phyloP scores from a whole-genome alignment of 306 rosid species.

The Cucumis cinereus region DNA sequence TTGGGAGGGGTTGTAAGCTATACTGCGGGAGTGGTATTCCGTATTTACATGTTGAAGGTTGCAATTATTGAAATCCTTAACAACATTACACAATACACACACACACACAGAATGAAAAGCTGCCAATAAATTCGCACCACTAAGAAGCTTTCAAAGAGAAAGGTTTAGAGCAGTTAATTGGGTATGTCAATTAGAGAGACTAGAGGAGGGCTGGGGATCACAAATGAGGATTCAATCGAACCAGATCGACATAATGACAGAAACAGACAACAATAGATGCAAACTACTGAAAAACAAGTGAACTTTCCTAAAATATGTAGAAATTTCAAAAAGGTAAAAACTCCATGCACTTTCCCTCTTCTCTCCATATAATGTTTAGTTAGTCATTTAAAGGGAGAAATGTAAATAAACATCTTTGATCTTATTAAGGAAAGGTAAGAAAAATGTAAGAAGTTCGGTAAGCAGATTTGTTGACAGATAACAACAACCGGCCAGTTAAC shows the following conservation, averaged over 20 bases:
- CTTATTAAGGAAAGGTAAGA: not conserved
- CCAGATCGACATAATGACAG: not conserved
- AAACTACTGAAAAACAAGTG: conserved; percentile 23
- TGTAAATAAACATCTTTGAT: not conserved
- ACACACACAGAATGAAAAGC: not conserved
- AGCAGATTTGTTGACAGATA: conserved; percentile 69
- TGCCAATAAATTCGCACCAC: not conserved
- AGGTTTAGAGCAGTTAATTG: not conserved
- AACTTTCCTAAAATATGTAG: conserved; percentile 36
- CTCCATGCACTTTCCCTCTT: conserved; percentile 27
- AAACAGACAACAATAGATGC: conserved; percentile 36
- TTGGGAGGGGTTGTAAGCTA: not conserved
- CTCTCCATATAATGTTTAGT: conserved; percentile 25
- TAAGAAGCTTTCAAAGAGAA: not conserved
- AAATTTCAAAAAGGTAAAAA: conserved; percentile 21
- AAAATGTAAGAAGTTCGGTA: conserved; percentile 78
- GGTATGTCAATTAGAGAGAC: not conserved
- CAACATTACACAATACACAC: not conserved
- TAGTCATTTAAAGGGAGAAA: not conserved
- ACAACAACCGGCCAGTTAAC: conserved; percentile 80
- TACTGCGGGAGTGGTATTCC: too few relatives aligned
- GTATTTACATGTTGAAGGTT: too few relatives aligned
- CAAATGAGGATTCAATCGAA: not conserved
- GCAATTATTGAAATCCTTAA: not conserved
- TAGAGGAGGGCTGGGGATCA: not conserved